Percentiles rank a stretch among this genome's conserved stretches.
These are phyloP conservation scores for Heteromeles arbutifolia DNA, from an alignment of 306 rosid species.

Conservation along the genomic window DNA sequence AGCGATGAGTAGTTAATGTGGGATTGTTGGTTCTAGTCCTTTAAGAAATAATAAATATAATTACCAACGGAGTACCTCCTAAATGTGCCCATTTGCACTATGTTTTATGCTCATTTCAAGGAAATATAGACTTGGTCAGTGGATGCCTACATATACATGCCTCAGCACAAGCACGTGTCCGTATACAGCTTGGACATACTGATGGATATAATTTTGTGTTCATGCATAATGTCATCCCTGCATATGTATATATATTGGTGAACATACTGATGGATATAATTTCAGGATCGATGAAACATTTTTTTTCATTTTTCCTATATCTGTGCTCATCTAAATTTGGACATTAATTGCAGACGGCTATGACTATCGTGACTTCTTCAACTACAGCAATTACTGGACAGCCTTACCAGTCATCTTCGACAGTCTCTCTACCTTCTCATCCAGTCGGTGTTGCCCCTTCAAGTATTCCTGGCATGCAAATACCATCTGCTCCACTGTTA, in stretches of 20 bases:
- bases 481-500: constrained; percentile 41
- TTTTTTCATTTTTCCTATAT: not conserved
- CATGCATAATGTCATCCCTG: not conserved
- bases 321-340: not conserved
- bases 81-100: not conserved
- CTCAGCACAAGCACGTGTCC: not conserved
- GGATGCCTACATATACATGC: not conserved
- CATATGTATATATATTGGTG: not conserved
- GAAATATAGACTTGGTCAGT: not conserved
- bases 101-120: not conserved
- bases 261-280: not conserved
- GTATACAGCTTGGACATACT: not conserved
- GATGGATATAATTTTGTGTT: not conserved
- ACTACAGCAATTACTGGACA: constrained; percentile 27
- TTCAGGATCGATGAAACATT: not conserved
- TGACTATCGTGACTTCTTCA: constrained; percentile 26
- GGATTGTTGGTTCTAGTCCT: not conserved
- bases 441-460: constrained; percentile 38
- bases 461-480: constrained; percentile 36
- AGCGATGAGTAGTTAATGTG: not conserved
- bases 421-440: constrained; percentile 31
- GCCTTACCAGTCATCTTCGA: constrained; percentile 30
- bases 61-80: not conserved
- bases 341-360: constrained; percentile 51
- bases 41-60: not conserved